These are phyloP conservation scores for Aspergillus calidoustus DNA, from an alignment of 2,329 filamentous ascomycete species.

Conservation along the genomic window DNA sequence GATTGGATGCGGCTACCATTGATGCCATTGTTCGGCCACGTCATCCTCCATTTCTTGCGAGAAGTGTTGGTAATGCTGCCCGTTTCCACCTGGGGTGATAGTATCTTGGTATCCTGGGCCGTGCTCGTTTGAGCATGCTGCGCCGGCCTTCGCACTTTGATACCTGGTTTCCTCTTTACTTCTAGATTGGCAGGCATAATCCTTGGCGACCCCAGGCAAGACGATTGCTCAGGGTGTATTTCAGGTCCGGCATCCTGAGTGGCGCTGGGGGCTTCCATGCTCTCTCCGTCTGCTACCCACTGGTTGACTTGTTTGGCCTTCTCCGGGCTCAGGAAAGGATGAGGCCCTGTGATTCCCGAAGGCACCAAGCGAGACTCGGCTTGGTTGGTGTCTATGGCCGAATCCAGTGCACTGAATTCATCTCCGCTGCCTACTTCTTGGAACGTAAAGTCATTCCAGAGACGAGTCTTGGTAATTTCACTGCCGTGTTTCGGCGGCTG, in stretches of 20 bases:
- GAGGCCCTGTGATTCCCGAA: constrained; percentile 15
- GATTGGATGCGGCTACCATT: background rate
- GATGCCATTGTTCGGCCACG: constrained; percentile 9
- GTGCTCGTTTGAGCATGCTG: background rate
- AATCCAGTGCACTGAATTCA: constrained; percentile 24
- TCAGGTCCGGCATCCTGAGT: background rate
- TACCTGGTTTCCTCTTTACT: constrained; percentile 22
- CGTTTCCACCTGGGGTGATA: background rate
- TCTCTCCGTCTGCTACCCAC: constrained; percentile 34
- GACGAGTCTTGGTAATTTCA: constrained; percentile 29
- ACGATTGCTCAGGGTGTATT: background rate
- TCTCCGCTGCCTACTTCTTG: constrained; percentile 35
- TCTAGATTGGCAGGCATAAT: background rate
- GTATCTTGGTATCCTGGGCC: background rate
- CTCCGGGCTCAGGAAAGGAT: constrained; percentile 33
- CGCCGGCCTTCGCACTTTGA: constrained; percentile 26
- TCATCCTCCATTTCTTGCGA: constrained; percentile 28
- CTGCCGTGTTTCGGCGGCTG: constrained; percentile 25
- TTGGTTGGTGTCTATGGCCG: constrained; percentile 20
- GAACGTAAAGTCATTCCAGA: constrained; percentile 40
- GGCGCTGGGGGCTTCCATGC: constrained; percentile 20
- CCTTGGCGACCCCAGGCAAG: background rate
- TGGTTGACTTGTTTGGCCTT: constrained; percentile 35
- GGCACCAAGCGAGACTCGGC: constrained; percentile 4
- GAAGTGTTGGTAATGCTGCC: constrained; percentile 10